Conservation (phyloP, 83 land plant species). For the Diphasiastrum complanatum region DNA sequence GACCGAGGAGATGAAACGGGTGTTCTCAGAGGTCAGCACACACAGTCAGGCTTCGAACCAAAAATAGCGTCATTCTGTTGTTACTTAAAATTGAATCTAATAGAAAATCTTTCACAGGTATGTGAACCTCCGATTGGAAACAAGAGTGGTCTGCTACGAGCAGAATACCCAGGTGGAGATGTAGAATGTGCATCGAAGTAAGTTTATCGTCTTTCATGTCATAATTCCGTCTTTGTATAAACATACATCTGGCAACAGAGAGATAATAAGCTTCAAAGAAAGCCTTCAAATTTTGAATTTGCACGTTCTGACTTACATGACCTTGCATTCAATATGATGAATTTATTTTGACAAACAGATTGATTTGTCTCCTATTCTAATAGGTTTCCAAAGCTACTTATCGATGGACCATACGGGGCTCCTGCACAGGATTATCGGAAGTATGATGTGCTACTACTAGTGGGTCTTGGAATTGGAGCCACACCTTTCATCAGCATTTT, state of each 20-base stretch:
- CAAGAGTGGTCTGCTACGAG: conserved; percentile 72
- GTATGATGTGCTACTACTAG: conserved; percentile 81
- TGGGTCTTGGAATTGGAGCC: conserved; percentile 96
- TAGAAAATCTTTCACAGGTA: conserved; percentile 19
- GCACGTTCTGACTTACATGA: background rate
- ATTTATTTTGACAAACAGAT: too few relatives aligned
- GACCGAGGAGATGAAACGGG: conserved; percentile 65
- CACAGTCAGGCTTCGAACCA: background rate
- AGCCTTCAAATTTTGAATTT: background rate
- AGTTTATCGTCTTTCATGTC: background rate
- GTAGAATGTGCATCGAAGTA: conserved; percentile 21
- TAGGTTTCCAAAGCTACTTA: conserved; percentile 80
- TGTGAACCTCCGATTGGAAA: conserved; percentile 60
- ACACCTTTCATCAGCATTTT: conserved; percentile 95
- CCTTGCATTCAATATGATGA: background rate
- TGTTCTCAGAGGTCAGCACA: conserved; percentile 57
- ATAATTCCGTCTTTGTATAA: background rate
- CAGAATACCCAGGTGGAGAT: conserved; percentile 45
- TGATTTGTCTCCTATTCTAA: too few relatives aligned
- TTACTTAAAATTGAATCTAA: background rate
- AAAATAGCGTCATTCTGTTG: background rate
- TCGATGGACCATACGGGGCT: conserved; percentile 98
- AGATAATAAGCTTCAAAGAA: background rate
- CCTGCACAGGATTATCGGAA: conserved; percentile 93
- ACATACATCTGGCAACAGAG: too few relatives aligned